These are phyloP conservation scores for Emmonsia crescens DNA, from an alignment of 2,329 filamentous ascomycete species.

Conservation along the genomic window DNA sequence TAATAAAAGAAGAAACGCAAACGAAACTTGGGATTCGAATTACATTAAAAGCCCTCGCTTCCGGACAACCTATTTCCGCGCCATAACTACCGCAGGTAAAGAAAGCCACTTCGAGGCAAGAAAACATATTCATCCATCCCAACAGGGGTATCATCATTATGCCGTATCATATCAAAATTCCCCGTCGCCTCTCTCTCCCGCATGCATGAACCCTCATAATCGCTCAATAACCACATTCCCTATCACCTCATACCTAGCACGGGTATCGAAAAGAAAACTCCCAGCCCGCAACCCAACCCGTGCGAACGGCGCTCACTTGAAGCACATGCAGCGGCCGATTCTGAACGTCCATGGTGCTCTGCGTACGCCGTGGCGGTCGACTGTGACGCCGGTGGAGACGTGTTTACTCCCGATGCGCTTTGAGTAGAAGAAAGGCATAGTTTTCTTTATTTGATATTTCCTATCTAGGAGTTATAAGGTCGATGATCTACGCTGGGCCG, in stretches of 20 bases:
- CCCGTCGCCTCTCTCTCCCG: not conserved
- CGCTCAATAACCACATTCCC: not conserved
- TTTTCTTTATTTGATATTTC: not conserved
- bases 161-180: not conserved
- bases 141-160: not conserved
- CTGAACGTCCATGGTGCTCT: conserved; percentile 43
- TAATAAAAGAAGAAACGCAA: not conserved
- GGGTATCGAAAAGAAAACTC: not conserved
- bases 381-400: conserved; percentile 39
- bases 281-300: not conserved
- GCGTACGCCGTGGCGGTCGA: conserved; percentile 42
- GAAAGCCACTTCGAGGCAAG: not conserved
- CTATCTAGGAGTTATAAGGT: not conserved
- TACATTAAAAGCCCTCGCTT: not conserved
- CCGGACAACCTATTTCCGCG: not conserved
- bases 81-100: not conserved
- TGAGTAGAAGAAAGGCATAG: conserved; percentile 28
- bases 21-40: not conserved
- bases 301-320: conserved; percentile 28
- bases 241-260: not conserved
- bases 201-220: not conserved
- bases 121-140: not conserved
- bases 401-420: conserved; percentile 28
- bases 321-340: conserved; percentile 43
- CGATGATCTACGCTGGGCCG: not conserved